Percentiles rank a stretch among this genome's conserved stretches.
phyloP scores from a whole-genome alignment of 305 asterid genomes.

The Nicotiana rustica region DNA sequence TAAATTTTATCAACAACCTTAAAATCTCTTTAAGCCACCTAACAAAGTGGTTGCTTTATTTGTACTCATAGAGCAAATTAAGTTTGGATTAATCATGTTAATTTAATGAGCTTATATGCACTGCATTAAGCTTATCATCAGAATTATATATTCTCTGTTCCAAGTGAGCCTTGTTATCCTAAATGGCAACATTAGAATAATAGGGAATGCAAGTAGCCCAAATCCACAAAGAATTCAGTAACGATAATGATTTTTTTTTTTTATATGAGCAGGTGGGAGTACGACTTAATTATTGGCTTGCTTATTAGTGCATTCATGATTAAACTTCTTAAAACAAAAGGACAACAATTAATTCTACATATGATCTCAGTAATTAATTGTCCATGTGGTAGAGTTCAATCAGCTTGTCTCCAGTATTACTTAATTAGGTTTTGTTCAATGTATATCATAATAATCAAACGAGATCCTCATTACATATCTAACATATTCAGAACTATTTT shows the following conservation, averaged over 20 bases:
- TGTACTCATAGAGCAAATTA: not conserved
- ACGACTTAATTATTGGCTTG: not conserved
- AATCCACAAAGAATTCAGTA: not conserved
- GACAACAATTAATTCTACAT: not conserved
- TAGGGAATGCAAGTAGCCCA: not conserved
- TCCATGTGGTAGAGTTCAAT: not conserved
- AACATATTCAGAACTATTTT: not conserved
- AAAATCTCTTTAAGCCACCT: not conserved
- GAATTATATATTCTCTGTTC: not conserved
- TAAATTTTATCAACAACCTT: no score
- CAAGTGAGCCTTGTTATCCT: not conserved
- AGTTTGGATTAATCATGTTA: not conserved
- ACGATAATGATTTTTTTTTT: not conserved
- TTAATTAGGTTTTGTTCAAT: not conserved
- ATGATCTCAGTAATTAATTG: not conserved
- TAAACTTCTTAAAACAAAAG: not conserved
- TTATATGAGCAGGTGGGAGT: not conserved
- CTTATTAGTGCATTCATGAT: not conserved
- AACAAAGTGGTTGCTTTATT: not conserved
- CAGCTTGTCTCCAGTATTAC: not conserved
- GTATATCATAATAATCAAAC: not conserved
- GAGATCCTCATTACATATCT: not conserved
- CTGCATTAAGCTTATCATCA: not conserved
- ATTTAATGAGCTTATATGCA: slow-evolving; percentile 13
- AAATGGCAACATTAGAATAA: not conserved